A percentile compares a stretch with the other conserved stretches of the same genome.
Conservation (phyloP, 805 yeast species). For the Metschnikowia henanensis region DNA sequence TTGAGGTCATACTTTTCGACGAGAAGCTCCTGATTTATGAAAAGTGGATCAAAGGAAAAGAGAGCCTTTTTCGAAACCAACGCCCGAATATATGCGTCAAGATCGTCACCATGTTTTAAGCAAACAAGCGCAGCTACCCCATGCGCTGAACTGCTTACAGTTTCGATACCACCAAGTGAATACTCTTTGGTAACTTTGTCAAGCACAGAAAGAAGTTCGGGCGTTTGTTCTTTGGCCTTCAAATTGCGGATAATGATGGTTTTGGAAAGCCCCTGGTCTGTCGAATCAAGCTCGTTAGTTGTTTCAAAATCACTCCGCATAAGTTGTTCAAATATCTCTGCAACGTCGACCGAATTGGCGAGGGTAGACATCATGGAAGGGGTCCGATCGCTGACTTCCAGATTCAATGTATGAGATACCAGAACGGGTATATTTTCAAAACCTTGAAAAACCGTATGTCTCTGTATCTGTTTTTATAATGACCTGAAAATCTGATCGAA, state of each 20-base stretch:
- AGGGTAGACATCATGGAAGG: too few relatives aligned
- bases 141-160: neutral
- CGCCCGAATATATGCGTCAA: neutral
- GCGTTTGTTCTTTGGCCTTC: neutral
- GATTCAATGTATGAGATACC: too few relatives aligned
- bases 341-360: neutral
- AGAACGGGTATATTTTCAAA: too few relatives aligned
- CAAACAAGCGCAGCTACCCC: neutral
- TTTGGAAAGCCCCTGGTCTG: neutral
- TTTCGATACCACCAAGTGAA: neutral
- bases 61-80: neutral
- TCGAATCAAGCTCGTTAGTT: neutral
- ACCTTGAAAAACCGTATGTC: too few relatives aligned
- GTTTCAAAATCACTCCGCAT: neutral
- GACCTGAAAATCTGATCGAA: too few relatives aligned
- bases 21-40: neutral
- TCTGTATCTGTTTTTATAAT: too few relatives aligned
- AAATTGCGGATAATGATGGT: neutral
- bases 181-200: neutral
- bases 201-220: neutral
- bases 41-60: too few relatives aligned
- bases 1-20: neutral
- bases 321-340: neutral
- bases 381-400: too few relatives aligned
- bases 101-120: neutral